These are phyloP conservation scores for Oryza punctata DNA, from an alignment of 176 grass and related monocot species.

Conservation along the genomic window DNA sequence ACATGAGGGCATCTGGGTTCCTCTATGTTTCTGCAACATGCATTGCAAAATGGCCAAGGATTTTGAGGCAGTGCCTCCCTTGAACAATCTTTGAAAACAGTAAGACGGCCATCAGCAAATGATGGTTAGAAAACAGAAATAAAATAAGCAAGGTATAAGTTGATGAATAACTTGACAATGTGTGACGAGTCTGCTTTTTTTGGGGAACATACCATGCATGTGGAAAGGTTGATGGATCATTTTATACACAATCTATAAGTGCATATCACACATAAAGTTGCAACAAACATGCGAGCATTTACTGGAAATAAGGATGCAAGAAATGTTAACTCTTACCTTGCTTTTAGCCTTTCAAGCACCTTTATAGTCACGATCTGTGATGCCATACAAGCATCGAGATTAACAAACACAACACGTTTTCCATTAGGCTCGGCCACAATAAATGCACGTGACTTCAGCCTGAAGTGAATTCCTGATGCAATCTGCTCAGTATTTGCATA, in stretches of 20 bases:
- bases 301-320: conserved; percentile 21
- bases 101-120: not conserved
- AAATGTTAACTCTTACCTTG: conserved; percentile 47
- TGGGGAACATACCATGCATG: not conserved
- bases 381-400: conserved; percentile 99
- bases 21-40: not conserved
- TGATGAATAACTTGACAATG: not conserved
- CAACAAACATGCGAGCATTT: conserved; percentile 11
- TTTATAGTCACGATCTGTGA: conserved; percentile 93
- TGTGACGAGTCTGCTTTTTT: not conserved
- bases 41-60: conserved; percentile 14
- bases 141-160: conserved; percentile 2
- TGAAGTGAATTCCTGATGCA: conserved; percentile 89
- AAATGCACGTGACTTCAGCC: conserved; percentile 89
- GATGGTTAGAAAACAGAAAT: conserved; percentile 10
- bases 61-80: not conserved
- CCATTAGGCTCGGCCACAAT: conserved; percentile 87
- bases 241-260: not conserved
- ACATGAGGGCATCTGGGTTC: not conserved
- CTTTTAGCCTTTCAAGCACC: conserved; percentile 89
- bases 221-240: not conserved
- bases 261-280: not conserved
- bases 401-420: conserved; percentile 88
- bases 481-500: conserved; percentile 92
- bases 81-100: not conserved